These are phyloP conservation scores for Arthrinium phaeospermum DNA, from an alignment of 2,329 filamentous ascomycete genomes.

Conservation along the genomic window DNA sequence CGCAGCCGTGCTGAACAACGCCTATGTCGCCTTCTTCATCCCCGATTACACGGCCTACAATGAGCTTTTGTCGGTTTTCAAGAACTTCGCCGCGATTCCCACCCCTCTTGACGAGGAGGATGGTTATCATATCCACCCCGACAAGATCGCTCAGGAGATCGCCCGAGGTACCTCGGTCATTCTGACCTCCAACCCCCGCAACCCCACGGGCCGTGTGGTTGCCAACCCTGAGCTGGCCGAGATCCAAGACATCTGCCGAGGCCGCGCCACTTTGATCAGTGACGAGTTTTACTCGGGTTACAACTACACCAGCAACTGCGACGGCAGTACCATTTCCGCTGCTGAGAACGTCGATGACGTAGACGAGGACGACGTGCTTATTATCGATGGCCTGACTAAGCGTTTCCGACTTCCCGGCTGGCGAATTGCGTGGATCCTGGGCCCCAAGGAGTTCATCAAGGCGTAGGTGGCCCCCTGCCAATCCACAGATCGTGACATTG, in stretches of 20 bases:
- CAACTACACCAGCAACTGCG: constrained; percentile 93
- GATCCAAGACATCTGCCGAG: constrained; percentile 92
- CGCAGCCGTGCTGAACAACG: constrained; percentile 89
- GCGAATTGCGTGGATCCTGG: constrained; percentile 95
- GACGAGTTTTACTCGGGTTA: constrained; percentile 98
- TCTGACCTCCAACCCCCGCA: constrained; percentile 92
- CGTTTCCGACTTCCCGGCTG: constrained; percentile 94
- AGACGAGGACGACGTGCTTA: constrained; percentile 86
- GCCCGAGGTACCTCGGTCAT: constrained; percentile 86
- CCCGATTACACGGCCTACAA: constrained; percentile 97
- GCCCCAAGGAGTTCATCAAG: constrained; percentile 94
- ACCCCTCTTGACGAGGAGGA: constrained; percentile 85
- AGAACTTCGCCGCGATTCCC: constrained; percentile 88
- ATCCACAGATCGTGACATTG: background rate
- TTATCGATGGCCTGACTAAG: constrained; percentile 96
- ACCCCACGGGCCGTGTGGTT: constrained; percentile 90
- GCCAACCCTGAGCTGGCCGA: constrained; percentile 83
- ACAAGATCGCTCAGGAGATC: constrained; percentile 92
- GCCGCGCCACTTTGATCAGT: constrained; percentile 88
- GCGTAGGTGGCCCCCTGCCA: constrained; percentile 56
- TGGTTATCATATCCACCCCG: constrained; percentile 89
- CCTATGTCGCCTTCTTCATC: constrained; percentile 92
- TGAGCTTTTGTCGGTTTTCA: constrained; percentile 95
- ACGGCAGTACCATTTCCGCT: constrained; percentile 86
- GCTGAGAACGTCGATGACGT: constrained; percentile 92